Conservation (phyloP, 495 filamentous ascomycete species). For the Trichoderma reesei region DNA sequence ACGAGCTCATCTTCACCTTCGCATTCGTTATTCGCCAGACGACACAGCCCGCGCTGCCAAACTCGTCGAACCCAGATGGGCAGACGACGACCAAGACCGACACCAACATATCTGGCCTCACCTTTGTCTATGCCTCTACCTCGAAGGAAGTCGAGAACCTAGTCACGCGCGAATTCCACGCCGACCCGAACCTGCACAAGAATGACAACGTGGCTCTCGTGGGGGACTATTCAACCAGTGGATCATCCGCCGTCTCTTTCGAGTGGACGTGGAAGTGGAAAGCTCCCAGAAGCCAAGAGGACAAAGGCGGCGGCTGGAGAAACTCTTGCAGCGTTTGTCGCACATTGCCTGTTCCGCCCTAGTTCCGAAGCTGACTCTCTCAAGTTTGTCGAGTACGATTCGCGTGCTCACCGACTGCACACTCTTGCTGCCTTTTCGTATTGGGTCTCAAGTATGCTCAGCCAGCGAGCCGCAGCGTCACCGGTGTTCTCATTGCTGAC, state of each 20-base stretch:
- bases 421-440: constrained; percentile 88
- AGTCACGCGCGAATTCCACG: constrained; percentile 89
- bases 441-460: constrained; percentile 71
- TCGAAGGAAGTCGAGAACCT: constrained; percentile 83
- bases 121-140: constrained; percentile 81
- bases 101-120: constrained; percentile 78
- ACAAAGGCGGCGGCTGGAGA: constrained; percentile 85
- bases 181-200: constrained; percentile 94
- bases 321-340: constrained; percentile 74
- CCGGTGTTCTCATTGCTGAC: neutral
- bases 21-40: constrained; percentile 77
- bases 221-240: constrained; percentile 75
- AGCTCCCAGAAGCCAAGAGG: constrained; percentile 73
- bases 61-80: constrained; percentile 9
- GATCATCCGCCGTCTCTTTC: constrained; percentile 74
- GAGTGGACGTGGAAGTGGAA: constrained; percentile 97
- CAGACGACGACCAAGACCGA: constrained; percentile 40
- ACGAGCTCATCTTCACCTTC: constrained; percentile 86
- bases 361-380: constrained; percentile 18
- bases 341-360: neutral
- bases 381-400: constrained; percentile 91
- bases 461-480: neutral
- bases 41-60: constrained; percentile 30
- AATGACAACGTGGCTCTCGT: constrained; percentile 91
- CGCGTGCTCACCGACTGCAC: constrained; percentile 77